These are phyloP conservation scores for Colletotrichum cuscutae DNA, from an alignment of 2,329 filamentous ascomycete species.

Conservation along the genomic window DNA sequence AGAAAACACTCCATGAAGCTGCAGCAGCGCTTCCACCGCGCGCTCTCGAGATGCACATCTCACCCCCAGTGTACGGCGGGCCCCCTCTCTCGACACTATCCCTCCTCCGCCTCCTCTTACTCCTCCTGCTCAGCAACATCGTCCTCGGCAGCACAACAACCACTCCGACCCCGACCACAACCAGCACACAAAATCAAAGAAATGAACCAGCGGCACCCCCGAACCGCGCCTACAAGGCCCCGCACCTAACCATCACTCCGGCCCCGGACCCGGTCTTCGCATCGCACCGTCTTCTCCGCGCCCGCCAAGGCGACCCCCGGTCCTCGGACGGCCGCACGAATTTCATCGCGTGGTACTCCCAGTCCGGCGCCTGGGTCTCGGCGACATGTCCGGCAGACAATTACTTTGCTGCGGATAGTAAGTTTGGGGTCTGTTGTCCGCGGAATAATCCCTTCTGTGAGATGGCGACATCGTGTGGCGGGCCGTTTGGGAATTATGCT, in stretches of 20 bases:
- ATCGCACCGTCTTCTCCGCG: background rate
- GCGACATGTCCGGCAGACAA: conserved; percentile 12
- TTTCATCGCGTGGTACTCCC: conserved; percentile 24
- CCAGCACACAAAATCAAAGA: too few species aligned
- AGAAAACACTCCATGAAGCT: background rate
- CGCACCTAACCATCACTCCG: background rate
- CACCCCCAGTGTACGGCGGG: background rate
- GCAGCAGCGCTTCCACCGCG: background rate
- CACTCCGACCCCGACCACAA: background rate
- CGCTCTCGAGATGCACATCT: conserved; percentile 13
- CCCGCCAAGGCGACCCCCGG: background rate
- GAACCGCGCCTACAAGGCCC: background rate
- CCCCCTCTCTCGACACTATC: too few species aligned
- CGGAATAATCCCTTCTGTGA: conserved; percentile 9
- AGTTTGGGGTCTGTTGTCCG: conserved; percentile 17
- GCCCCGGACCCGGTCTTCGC: background rate
- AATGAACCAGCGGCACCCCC: too few species aligned
- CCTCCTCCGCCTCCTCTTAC: background rate
- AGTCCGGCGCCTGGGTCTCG: conserved; percentile 8
- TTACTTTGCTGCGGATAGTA: conserved; percentile 25
- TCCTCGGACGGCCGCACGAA: background rate
- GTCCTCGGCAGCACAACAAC: background rate
- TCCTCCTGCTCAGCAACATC: too few species aligned
- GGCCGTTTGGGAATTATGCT: conserved; percentile 6
- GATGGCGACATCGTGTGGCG: conserved; percentile 22